Percentiles rank a stretch among this genome's conserved stretches.
These are phyloP conservation scores for Ceratopteris richardii DNA, from an alignment of 75 land plant species.

Conservation along the genomic window DNA sequence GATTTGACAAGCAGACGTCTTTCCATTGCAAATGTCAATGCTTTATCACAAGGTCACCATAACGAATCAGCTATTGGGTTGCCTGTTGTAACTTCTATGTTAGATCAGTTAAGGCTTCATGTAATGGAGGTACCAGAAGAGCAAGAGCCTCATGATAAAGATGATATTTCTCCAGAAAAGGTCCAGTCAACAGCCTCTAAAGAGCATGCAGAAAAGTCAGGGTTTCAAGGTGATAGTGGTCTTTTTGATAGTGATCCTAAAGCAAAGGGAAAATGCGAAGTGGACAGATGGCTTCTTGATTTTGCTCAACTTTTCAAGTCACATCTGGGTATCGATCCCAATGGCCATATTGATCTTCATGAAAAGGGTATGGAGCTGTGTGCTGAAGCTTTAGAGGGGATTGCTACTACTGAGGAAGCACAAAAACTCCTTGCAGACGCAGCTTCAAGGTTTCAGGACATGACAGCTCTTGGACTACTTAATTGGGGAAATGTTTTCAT, in stretches of 20 bases:
- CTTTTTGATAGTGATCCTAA: conserved; percentile 12
- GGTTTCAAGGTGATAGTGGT: conserved; percentile 6
- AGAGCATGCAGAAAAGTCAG: conserved; percentile 10
- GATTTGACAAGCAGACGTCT: too few relatives aligned
- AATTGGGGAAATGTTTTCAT: conserved; percentile 89
- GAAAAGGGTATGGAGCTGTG: conserved; percentile 82
- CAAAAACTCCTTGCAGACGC: conserved; percentile 64
- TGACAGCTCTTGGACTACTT: conserved; percentile 70
- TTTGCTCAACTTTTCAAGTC: conserved; percentile 69
- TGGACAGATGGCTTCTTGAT: conserved; percentile 79
- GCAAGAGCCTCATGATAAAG: conserved; percentile 65
- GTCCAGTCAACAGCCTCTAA: conserved; percentile 11
- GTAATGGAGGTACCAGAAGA: conserved; percentile 65
- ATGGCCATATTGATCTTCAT: conserved; percentile 75
- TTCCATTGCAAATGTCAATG: not conserved
- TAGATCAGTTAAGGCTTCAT: conserved; percentile 40
- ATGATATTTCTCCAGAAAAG: conserved; percentile 27
- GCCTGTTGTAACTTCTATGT: not conserved
- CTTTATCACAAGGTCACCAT: not conserved
- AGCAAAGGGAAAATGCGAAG: conserved; percentile 30
- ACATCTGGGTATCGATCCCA: conserved; percentile 78
- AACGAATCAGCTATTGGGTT: not conserved
- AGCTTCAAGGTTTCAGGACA: conserved; percentile 69
- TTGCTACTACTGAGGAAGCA: conserved; percentile 77
- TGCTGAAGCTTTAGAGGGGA: conserved; percentile 72